Base-by-base conservation (phyloP, 2,329 filamentous ascomycete genomes). In the Chrysoporthe deuterocubensis region DNA sequence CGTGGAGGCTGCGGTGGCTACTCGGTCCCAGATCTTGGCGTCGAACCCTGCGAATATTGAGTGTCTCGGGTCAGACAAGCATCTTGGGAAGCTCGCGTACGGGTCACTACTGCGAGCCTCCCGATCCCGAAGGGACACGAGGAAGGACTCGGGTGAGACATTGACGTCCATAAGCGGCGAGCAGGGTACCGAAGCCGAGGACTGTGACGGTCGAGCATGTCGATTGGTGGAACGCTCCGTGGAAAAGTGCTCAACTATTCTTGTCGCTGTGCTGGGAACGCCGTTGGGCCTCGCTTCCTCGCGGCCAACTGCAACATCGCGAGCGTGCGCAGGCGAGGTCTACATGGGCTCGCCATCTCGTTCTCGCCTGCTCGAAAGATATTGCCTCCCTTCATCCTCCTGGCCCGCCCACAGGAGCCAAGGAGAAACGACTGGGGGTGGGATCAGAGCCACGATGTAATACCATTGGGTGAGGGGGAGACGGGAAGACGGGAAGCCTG, bases 21-120 rank as follows among this genome's bases (percentile, higher is more conserved):
- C 37, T 18, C 8, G 37, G 50, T 56, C 21, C 37, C 40, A 56
- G 58, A 43, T 52, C 3, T 16, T 63, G 37, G 63, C 54, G 52
- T 40, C 26, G 60, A 40, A 52, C 46, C 40, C 18, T 58, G 37
- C 16, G 26, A 16, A 14, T 46, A 46, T 67, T 66, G 54, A 48
- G 40, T 61, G 46, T 54, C 44, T 18, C 54, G 34, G 52, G 58
- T 68, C 59, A 68, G 66, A 68, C 66, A 66, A 57, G 62, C 66
- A 70, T 68, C 65, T 68, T 62, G 68, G 68, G 66, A 65, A 68
- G 46, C 50, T 70, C 64, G 63, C 60, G 58, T 59, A 63, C 62
- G 62, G 68, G 56, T 43, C 16, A 59, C 63, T 65, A 64, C 66
- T 65, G 64, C 66, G 65, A 64, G 62, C 62, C 59, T 67, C 65